These are phyloP conservation scores for Polysphondylium violaceum DNA, from an alignment of 78 protist species.

Conservation along the genomic window DNA sequence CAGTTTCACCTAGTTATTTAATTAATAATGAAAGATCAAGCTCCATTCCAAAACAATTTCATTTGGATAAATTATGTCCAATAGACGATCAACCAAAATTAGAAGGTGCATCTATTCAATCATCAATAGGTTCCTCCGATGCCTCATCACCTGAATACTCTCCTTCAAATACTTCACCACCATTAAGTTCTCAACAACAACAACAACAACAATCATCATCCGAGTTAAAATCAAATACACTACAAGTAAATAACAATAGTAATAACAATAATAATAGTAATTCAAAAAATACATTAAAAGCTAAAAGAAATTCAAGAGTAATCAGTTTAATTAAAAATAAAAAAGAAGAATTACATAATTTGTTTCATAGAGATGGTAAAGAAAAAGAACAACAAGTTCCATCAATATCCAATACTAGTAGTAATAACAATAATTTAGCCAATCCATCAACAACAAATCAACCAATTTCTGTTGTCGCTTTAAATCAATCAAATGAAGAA, in stretches of 20 bases:
- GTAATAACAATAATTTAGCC: background rate
- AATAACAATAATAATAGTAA: background rate
- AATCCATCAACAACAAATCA: background rate
- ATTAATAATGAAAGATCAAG: slow-evolving; percentile 7
- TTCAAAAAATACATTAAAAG: background rate
- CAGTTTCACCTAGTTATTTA: slow-evolving; percentile 39
- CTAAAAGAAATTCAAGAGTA: slow-evolving; percentile 64
- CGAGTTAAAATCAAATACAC: background rate
- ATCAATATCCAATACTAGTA: background rate
- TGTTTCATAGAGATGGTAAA: slow-evolving; percentile 6
- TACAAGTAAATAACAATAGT: background rate
- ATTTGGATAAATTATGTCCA: background rate
- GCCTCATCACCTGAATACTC: background rate
- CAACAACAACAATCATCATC: background rate
- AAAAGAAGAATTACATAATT: slow-evolving; percentile 46
- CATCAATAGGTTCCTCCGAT: background rate
- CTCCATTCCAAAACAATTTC: background rate
- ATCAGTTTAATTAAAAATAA: slow-evolving; percentile 46
- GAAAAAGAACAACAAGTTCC: background rate
- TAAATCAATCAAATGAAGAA: slow-evolving; percentile 1
- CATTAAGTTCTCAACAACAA: background rate
- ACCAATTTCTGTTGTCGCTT: no score
- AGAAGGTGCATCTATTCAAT: background rate
- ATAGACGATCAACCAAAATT: background rate
- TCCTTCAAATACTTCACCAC: background rate